Conservation (phyloP, 2,329 filamentous ascomycete genomes). For the Blumeria hordei region DNA sequence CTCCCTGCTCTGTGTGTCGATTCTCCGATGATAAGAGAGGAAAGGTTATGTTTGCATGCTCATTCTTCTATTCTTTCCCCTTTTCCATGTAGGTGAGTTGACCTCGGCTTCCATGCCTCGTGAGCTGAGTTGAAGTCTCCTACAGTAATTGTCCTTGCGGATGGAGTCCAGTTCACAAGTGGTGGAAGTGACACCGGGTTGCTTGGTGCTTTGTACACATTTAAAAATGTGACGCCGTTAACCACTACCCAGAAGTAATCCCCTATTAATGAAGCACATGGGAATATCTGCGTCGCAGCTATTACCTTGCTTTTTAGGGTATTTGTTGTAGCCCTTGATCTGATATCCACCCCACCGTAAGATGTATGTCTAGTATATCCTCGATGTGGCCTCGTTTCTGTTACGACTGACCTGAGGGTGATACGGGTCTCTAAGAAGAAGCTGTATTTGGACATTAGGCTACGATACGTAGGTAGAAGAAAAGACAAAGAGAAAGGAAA, state of each 20-base stretch:
- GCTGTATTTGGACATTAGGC: too few relatives aligned
- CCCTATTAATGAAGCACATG: not conserved
- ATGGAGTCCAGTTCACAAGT: not conserved
- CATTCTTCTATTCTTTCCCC: not conserved
- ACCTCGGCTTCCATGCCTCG: not conserved
- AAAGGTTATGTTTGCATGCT: not conserved
- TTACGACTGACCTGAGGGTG: too few relatives aligned
- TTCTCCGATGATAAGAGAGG: not conserved
- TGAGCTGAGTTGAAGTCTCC: not conserved
- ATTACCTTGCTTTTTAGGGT: not conserved
- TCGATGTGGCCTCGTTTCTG: too few relatives aligned
- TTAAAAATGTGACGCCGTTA: not conserved
- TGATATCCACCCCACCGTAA: not conserved
- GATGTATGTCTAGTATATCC: too few relatives aligned
- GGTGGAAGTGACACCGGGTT: not conserved
- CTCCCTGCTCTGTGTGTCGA: not conserved
- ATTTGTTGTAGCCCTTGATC: not conserved
- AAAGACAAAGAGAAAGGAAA: too few relatives aligned
- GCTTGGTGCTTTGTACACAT: not conserved
- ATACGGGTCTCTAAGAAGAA: too few relatives aligned
- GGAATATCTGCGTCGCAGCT: not conserved
- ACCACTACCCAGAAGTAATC: not conserved
- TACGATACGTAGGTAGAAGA: too few relatives aligned
- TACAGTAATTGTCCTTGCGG: not conserved
- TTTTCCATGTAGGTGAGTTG: too few relatives aligned